Base-by-base conservation (phyloP, 2,329 filamentous ascomycete species). In the Fusarium paranaense region DNA sequence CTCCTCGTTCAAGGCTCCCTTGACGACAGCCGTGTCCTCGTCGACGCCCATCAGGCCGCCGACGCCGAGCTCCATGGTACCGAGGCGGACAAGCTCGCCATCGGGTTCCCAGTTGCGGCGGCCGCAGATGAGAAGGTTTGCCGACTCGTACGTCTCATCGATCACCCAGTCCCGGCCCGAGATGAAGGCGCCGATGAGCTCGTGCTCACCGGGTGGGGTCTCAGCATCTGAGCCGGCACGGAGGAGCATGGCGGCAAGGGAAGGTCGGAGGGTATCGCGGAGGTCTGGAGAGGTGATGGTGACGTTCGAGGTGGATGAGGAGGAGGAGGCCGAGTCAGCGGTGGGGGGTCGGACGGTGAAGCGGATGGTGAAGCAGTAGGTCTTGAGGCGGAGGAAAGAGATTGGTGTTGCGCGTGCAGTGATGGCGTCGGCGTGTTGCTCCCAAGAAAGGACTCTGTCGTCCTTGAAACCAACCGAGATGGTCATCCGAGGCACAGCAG, bases 381-480 rank as follows among this genome's bases (percentile, higher is more conserved):
- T 81, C 40, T 77, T 73, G 22, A 84, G 67, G 50, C 81, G 81
- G 22, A 84, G 72, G 60, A 82, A 83, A 30, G 73, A 70, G 33
- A 82, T 73, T 13, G 74, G 69, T 27, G 78, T 76, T 18, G 67
- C 64, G 35, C 76, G 80, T 11, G 73, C 68, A 7, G 76, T 69
- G 30, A 83, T 81, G 22, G 78, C 76, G 11, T 82, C 80, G n/a
- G 78, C 80, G 27, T 83, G 78, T 58, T 80, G 76, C 67, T 83
- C 82, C 82, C 82, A 84, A 7, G 80, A 78, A 13, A 83, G 75
- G 16, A 83, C 74, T 27, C 76, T 74, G 20, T 77, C 78, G 60
- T 82, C 81, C 16, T 76, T 74, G 69, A 83, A 83, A 18, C 82
- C 82, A 11, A 84, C 67, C 0, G 79, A 83, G 16, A 83, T 76